These are phyloP conservation scores for Collariella sp. DNA, from an alignment of 495 filamentous ascomycete species.

Conservation along the genomic window DNA sequence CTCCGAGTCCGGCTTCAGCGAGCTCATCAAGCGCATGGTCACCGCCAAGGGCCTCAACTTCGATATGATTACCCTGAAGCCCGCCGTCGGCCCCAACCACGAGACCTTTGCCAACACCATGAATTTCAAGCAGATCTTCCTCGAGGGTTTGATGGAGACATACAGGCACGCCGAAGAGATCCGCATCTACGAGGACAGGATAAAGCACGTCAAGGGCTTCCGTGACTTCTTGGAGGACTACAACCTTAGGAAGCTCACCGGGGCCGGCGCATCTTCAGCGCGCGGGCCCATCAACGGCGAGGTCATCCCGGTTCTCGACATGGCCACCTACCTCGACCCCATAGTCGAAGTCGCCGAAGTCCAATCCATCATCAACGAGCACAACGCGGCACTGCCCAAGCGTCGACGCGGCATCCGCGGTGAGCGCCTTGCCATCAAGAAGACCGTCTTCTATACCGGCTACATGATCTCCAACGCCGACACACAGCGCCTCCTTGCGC, in stretches of 20 bases:
- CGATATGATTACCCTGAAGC: constrained; percentile 84
- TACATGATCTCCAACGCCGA: constrained; percentile 70
- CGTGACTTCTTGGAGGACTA: constrained; percentile 68
- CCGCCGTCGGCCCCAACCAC: constrained; percentile 65
- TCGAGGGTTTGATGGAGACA: constrained; percentile 71
- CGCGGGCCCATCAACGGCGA: constrained; percentile 62
- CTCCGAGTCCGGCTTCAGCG: constrained; percentile 62
- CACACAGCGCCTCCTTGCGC: constrained; percentile 57
- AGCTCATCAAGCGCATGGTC: constrained; percentile 77
- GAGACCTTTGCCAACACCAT: constrained; percentile 72
- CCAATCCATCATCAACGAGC: constrained; percentile 79
- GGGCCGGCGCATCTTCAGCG: constrained; percentile 22
- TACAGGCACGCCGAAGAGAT: constrained; percentile 79
- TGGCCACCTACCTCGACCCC: constrained; percentile 67
- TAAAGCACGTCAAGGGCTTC: constrained; percentile 64
- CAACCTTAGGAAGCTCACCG: constrained; percentile 46
- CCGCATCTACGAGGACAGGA: constrained; percentile 53
- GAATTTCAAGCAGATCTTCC: constrained; percentile 76
- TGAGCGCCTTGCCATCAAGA: constrained; percentile 61
- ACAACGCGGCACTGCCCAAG: constrained; percentile 51
- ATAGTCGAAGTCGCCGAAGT: constrained; percentile 75
- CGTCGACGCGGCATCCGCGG: constrained; percentile 22
- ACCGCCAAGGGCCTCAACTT: constrained; percentile 71
- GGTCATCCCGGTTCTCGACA: constrained; percentile 81
- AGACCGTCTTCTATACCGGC: constrained; percentile 87